These are phyloP conservation scores for Penicillium sp. DNA, from an alignment of 2,329 filamentous ascomycete genomes.

Conservation along the genomic window DNA sequence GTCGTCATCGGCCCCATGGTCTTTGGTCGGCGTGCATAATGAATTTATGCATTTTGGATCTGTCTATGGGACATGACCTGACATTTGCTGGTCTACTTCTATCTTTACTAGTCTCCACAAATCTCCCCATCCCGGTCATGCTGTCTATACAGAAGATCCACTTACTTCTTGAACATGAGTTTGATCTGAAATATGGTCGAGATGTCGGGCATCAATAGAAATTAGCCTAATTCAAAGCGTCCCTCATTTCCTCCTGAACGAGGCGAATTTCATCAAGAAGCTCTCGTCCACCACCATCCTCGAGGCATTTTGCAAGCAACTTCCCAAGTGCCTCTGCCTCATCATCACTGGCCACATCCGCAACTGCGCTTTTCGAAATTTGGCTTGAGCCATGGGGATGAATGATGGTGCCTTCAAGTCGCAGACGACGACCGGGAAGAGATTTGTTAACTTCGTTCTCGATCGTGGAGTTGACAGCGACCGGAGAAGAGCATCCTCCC, in stretches of 20 bases:
- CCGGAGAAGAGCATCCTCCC: constrained; percentile 16
- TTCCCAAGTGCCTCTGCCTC: constrained; percentile 5
- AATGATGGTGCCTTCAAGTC: constrained; percentile 6
- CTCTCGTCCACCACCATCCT: constrained; percentile 2
- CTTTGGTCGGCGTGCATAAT: too few relatives aligned
- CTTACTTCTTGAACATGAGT: not conserved
- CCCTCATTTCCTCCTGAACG: not conserved
- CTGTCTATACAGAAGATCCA: not conserved
- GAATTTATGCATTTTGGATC: too few relatives aligned
- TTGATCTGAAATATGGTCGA: not conserved
- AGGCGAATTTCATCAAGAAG: constrained; percentile 6
- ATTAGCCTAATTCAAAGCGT: not conserved
- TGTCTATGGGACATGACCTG: too few relatives aligned
- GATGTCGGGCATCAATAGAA: not conserved
- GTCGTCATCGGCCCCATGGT: too few relatives aligned
- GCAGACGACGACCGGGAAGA: not conserved
- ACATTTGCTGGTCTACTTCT: too few relatives aligned
- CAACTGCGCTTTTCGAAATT: not conserved
- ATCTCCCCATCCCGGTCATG: too few relatives aligned
- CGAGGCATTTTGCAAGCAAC: constrained; percentile 2
- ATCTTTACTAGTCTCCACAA: too few relatives aligned
- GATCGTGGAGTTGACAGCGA: constrained; percentile 15
- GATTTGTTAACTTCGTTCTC: not conserved
- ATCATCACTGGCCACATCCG: not conserved
- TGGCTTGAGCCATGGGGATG: constrained; percentile 9